Evolutionary conservation across 441 rosid species (phyloP).

Genomic region (Populus trichocarpa): DNA sequence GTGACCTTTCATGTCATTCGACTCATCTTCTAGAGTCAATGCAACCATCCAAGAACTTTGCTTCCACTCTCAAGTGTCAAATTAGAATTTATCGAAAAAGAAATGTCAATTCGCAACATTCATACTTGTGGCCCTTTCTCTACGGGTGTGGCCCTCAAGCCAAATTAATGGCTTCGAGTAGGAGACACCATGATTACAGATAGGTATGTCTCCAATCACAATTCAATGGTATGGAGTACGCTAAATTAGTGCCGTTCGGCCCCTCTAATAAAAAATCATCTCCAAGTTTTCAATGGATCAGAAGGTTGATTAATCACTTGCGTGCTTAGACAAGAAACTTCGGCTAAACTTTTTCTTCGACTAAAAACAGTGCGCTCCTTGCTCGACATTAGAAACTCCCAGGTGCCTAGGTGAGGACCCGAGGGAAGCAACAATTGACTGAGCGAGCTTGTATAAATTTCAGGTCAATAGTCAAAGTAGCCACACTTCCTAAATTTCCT

Average conservation of each 20-base stretch:
- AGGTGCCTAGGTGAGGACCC: too few species aligned
- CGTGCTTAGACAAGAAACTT: background rate
- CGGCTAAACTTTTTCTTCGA: background rate
- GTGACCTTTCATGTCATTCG: constrained; percentile 24
- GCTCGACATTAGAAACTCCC: too few species aligned
- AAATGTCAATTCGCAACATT: background rate
- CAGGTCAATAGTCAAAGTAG: background rate
- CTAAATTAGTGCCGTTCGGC: background rate
- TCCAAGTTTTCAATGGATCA: background rate
- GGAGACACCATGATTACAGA: constrained; percentile 36
- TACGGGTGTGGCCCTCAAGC: background rate
- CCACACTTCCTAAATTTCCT: background rate
- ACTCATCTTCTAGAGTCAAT: constrained; percentile 45
- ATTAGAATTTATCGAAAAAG: background rate
- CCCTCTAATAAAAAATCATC: background rate
- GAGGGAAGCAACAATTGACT: background rate
- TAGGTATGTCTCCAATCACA: background rate
- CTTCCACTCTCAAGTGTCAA: constrained; percentile 25
- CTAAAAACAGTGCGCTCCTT: too few species aligned
- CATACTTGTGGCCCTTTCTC: constrained; percentile 16
- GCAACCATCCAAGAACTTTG: constrained; percentile 26
- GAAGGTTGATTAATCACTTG: background rate
- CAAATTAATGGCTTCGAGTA: constrained; percentile 14
- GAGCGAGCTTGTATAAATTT: background rate
- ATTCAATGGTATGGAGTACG: background rate